Conservation (phyloP, 306 rosid species). For the Malus sylvestris region DNA sequence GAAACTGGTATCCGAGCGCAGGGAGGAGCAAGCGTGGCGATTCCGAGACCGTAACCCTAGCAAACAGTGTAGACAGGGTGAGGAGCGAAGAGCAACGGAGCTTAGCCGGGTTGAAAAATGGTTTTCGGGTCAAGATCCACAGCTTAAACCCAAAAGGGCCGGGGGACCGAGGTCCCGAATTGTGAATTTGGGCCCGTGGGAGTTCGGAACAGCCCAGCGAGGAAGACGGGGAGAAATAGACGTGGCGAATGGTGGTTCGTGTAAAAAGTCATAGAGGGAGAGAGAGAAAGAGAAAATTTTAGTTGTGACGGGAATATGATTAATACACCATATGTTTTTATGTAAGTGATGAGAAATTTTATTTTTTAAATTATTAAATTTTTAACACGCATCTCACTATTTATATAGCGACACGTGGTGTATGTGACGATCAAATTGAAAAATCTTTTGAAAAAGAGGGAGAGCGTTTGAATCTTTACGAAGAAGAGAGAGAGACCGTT, state of each 20-base stretch:
- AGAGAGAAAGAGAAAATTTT: not conserved
- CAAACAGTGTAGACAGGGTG: not conserved
- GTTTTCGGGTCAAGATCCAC: not conserved
- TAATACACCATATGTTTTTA: too few relatives aligned
- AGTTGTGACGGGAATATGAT: too few relatives aligned
- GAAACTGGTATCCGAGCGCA: not conserved
- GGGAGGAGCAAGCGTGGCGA: not conserved
- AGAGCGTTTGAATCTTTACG: conserved; percentile 15
- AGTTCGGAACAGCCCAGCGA: not conserved
- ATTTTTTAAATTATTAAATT: too few relatives aligned
- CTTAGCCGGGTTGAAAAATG: not conserved
- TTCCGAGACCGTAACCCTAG: not conserved
- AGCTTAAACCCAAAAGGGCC: not conserved
- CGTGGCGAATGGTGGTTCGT: conserved; percentile 21
- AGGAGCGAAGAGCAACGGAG: not conserved
- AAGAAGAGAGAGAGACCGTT: conserved; percentile 25
- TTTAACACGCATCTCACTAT: rapidly evolving
- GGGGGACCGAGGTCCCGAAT: not conserved
- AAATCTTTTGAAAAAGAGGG: not conserved
- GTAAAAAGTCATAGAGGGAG: conserved; percentile 5
- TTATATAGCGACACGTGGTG: too few relatives aligned
- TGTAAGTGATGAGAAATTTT: too few relatives aligned
- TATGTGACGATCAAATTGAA: too few relatives aligned
- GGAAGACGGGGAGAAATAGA: not conserved
- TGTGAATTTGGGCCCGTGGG: not conserved